phyloP scores from a whole-genome alignment of 1,139 yeast species.

The Pichia sp. region DNA sequence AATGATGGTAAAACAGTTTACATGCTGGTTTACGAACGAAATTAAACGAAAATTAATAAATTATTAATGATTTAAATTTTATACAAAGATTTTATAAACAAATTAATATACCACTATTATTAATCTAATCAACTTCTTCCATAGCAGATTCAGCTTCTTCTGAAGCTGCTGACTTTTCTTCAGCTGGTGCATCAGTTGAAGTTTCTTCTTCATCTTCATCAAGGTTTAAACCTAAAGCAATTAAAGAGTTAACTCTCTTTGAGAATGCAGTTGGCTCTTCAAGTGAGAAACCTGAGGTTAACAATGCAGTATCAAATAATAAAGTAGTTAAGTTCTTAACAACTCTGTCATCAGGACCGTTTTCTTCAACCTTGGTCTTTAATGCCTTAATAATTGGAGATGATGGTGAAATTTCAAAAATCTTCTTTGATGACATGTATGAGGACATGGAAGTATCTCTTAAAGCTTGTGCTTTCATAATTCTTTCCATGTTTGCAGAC shows the following conservation, averaged over 20 bases:
- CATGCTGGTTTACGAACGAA: slow-evolving; percentile 66
- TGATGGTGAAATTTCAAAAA: slow-evolving; percentile 96
- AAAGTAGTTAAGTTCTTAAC: slow-evolving; percentile 96
- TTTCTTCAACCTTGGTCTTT: slow-evolving; percentile 92
- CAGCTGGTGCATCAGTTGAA: slow-evolving; percentile 37
- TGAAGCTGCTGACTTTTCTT: slow-evolving; percentile 40
- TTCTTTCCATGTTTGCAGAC: slow-evolving; percentile 99
- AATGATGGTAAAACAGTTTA: slow-evolving; percentile 70
- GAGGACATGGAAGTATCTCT: slow-evolving; percentile 98
- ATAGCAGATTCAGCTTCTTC: slow-evolving; percentile 89
- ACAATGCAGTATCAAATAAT: slow-evolving; percentile 94
- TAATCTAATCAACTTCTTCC: slow-evolving; percentile 93
- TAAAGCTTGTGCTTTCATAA: slow-evolving; percentile 99
- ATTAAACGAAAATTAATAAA: not conserved
- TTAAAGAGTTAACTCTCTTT: slow-evolving; percentile 95
- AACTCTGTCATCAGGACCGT: slow-evolving; percentile 97
- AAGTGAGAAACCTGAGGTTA: slow-evolving; percentile 97
- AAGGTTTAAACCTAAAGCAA: slow-evolving; percentile 95
- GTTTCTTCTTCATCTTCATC: slow-evolving; percentile 68
- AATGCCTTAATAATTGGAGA: slow-evolving; percentile 93
- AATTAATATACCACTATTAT: not conserved
- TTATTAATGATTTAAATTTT: not conserved
- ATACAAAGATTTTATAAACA: slow-evolving; percentile 1
- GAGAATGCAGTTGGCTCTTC: slow-evolving; percentile 99
- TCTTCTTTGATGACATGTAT: slow-evolving; percentile 99